Percentiles rank a stretch among this genome's conserved stretches.
These are phyloP conservation scores for Imleria badia DNA, from an alignment of 768 basidiomycete genomes.

Conservation along the genomic window DNA sequence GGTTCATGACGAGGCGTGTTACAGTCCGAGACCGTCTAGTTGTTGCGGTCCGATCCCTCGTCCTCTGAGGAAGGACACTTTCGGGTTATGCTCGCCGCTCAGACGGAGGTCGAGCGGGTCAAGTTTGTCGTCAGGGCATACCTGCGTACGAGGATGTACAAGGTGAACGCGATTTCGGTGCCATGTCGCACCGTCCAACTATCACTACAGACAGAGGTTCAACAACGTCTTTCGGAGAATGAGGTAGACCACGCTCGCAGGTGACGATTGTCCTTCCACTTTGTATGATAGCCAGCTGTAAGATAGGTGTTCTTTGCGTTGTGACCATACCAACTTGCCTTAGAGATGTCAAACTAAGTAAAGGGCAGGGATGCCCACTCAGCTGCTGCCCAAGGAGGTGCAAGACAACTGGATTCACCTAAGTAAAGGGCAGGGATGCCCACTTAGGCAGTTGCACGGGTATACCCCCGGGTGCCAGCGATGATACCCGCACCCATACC, in stretches of 20 bases:
- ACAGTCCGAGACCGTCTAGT: conserved; percentile 77
- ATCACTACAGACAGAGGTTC: conserved; percentile 62
- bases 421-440: too few relatives aligned
- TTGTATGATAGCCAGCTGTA: not conserved
- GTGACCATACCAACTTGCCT: too few relatives aligned
- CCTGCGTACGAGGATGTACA: conserved; percentile 80
- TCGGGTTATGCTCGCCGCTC: conserved; percentile 87
- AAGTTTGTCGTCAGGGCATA: conserved; percentile 92
- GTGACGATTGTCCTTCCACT: conserved; percentile 37
- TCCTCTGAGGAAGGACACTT: conserved; percentile 93
- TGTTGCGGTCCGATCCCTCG: conserved; percentile 74
- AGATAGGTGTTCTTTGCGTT: too few relatives aligned
- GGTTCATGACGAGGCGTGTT: conserved; percentile 1
- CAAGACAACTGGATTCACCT: too few relatives aligned
- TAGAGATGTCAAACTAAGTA: too few relatives aligned
- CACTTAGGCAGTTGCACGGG: too few relatives aligned
- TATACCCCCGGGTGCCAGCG: too few relatives aligned
- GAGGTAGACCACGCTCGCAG: conserved; percentile 81
- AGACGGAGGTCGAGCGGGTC: conserved; percentile 92
- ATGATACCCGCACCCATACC: too few relatives aligned
- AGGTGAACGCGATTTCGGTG: conserved; percentile 47
- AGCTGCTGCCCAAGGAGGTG: too few relatives aligned
- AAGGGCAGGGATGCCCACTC: too few relatives aligned
- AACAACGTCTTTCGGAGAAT: conserved; percentile 78
- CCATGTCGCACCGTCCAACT: not conserved